These are phyloP conservation scores for Berkeleyomyces rouxiae DNA, from an alignment of 2,329 filamentous ascomycete genomes.

Conservation along the genomic window DNA sequence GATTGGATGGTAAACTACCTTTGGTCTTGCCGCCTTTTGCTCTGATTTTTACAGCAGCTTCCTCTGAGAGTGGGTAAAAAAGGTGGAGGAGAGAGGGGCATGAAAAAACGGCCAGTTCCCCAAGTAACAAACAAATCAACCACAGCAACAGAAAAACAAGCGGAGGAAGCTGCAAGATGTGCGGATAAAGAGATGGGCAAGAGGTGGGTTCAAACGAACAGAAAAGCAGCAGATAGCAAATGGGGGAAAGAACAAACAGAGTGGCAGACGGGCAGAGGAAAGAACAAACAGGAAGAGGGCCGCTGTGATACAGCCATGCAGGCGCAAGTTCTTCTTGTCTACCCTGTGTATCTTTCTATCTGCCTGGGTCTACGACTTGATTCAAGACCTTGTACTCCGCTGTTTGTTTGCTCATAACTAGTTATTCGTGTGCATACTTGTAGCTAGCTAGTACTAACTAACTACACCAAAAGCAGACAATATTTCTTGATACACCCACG, in stretches of 20 bases:
- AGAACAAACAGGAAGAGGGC: too few species aligned
- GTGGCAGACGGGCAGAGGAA: not conserved
- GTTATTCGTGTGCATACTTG: too few species aligned
- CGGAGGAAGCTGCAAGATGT: conserved; percentile 2
- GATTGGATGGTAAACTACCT: not conserved
- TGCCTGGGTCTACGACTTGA: too few species aligned
- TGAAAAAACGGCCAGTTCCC: conserved; percentile 7
- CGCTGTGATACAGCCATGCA: too few species aligned
- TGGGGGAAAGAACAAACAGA: not conserved
- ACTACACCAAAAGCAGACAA: too few species aligned
- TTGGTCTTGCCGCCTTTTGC: not conserved
- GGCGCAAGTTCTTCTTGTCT: too few species aligned
- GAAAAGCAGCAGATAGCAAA: not conserved
- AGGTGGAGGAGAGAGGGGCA: not conserved
- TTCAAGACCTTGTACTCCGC: too few species aligned
- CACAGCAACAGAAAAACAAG: not conserved
- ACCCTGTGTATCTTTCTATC: too few species aligned
- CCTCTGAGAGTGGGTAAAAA: not conserved
- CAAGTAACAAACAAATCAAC: conserved; percentile 10
- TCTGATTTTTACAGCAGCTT: conserved; percentile 1
- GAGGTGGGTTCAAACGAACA: not conserved
- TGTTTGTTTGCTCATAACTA: too few species aligned
- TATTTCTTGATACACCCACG: too few species aligned
- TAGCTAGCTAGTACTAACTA: too few species aligned
- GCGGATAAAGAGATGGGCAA: not conserved